Evolutionary conservation across 495 filamentous ascomycete species (phyloP), one percentile per base, ranked within the genome.

Genomic region (Symbiotaphrina buchneri): DNA sequence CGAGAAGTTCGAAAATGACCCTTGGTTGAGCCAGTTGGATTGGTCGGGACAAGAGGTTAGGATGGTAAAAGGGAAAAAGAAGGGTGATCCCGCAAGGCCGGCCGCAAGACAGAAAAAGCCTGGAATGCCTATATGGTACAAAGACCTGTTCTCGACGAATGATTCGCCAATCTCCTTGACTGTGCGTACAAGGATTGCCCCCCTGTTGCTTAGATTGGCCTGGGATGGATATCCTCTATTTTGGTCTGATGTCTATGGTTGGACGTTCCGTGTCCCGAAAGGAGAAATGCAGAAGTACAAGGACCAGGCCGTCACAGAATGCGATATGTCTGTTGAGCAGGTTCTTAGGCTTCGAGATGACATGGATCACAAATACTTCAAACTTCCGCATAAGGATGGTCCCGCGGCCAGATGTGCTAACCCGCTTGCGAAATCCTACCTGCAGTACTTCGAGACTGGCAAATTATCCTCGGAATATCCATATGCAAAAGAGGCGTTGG

Each of bases 71-170:
- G 74, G 71, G 4, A 92, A 87, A 53, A 82, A 72, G 53, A 90
- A 87, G 49, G 59, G 53, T 4, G 78, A 84, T 32, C 71, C 74
- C 18, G 72, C 74, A 1, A 61, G 79, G 30, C 81, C 76, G 16
- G 75, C 71, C 10, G 71, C 72, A 2, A 59, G 76, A 17, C 85
- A 94, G 52, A 95, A 94, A 56, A 79, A 72, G 50, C 83, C 83
- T 3, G 87, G 87, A 19, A 83, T 79, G 77, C 87, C 87, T 0
- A 61, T 75, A 38, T 99, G 87, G 87, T 99, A 92, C 49, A 93
- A 84, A 47, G 81, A 80, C 45, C 53, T 95, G 13, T 91, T 91
- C 38, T 33, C 59, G 2, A 79, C 68, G 23, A 70, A 44, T 20
- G 59, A 61, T 17, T 48, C 62, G 0, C 47, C 54, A 5, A 84